Evolutionary conservation across 2,329 filamentous ascomycete species (phyloP).

Genomic region (Celoporthe dispersa): DNA sequence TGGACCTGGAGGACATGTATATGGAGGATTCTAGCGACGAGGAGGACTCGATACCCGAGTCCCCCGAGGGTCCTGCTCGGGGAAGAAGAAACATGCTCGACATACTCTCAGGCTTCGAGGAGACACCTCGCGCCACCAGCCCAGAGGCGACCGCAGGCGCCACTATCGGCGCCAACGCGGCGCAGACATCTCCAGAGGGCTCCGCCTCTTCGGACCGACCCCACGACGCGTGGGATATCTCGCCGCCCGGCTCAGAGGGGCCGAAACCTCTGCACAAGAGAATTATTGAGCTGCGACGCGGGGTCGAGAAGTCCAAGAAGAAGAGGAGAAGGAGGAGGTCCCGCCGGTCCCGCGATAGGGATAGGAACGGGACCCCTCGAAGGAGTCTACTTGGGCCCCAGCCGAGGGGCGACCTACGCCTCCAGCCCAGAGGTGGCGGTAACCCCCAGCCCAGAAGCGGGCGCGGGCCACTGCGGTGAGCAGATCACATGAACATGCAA

Average conservation of each 20-base stretch:
- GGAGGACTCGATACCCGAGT: background rate
- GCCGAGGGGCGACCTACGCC: too few relatives aligned
- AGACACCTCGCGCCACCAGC: background rate
- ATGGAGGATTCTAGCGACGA: background rate
- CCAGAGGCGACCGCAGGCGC: background rate
- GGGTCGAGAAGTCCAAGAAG: background rate
- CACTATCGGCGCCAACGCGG: constrained; percentile 2
- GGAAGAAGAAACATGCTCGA: constrained; percentile 32
- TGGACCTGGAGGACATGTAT: background rate
- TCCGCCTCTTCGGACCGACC: background rate
- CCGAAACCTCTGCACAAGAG: background rate
- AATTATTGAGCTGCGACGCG: constrained; percentile 16
- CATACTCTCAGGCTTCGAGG: constrained; percentile 31
- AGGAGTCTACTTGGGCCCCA: background rate
- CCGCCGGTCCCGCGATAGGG: background rate
- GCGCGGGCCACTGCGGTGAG: background rate
- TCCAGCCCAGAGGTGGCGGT: too few relatives aligned
- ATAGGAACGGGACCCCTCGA: background rate
- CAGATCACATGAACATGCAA: background rate
- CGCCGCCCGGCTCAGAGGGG: background rate
- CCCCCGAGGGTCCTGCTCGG: constrained; percentile 32
- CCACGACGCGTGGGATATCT: background rate
- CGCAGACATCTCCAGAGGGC: background rate
- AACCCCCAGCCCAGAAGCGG: constrained; percentile 13
- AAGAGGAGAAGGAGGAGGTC: background rate